Evolutionary conservation across 2,329 filamentous ascomycete species (phyloP), one percentile per base, ranked within the genome.

Genomic region (Penicillium sp.): DNA sequence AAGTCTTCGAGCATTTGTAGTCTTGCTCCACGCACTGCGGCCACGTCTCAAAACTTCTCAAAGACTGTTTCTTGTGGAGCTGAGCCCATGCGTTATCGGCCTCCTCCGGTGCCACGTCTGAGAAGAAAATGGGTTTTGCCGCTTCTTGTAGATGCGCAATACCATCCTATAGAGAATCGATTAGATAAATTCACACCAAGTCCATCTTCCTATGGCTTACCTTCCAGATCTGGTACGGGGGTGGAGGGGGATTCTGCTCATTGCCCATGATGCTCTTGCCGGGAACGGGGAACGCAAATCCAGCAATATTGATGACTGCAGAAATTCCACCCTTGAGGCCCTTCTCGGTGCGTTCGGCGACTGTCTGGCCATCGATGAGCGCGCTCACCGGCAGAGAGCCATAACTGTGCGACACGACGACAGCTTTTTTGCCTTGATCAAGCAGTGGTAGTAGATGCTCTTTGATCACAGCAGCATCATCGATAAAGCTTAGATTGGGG

Each of bases 371-470:
- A 4, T 61, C 58, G 2, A 75, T 55, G 3, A 69, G 71, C 36
- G 64, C 69, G 22, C 62, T 62, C 1, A 62, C 66, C 1, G 75
- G 61, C 1, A 73, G 59, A 24, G 73, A 74, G 16, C 69, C 66
- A 68, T 75, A 77, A 36, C 71, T 74, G 51, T 78, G 74, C 19
- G 67, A 62, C 3, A 75, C 53, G 14, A 77, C 62, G 6, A 77
- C 58, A 10, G 77, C 73, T 36, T 75, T 67, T 37, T 71, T 74
- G 11, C 69, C 68, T 37, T 56, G 9, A n/a, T 61, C 56, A 16
- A 59, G 50, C 1, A 56, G 27, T 37, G 59, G 59, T 14, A 59
- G 35, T 22, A 59, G n/a, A 9, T 54, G 44, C 36, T 59, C 40
- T 27, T 46, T 53, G 22, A 59, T 44, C 6, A 35, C 52, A 14